Base-by-base conservation (phyloP, 129 eudicot genomes). In the Oenanthe sinensis region DNA sequence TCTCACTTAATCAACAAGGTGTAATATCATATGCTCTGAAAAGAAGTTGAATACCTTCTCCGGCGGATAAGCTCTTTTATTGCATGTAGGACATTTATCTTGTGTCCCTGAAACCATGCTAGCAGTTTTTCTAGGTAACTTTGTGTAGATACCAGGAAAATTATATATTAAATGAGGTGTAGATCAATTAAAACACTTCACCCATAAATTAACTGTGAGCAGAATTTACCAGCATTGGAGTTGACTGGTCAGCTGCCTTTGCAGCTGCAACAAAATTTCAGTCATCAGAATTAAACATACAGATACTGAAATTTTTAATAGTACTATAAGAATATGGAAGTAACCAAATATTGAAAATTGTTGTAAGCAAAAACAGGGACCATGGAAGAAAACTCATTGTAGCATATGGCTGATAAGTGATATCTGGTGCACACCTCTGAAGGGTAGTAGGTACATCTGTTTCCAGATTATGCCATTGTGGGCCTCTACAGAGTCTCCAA, bases 121-220 rank as follows among this genome's bases (percentile, higher is more conserved):
- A 39, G 99, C 99, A 84, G 99, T 97, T 88, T 89, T 92, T 97
- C 99, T 95, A 75, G 99, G 96, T 60, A 97, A 91, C 84, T 89
- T 92, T 79, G 97, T 95, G 97, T 95, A 80, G 43, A 82, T 78
- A 71, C 67, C 78, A 78, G 52, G 20, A 85, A 50, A 78, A 55
- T 55, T 44, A 83, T 72, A 58, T 67, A 24, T 63, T 33, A 19
- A 24, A 46, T 15, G 77, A 52, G 46, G 67, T 60, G 74, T 47
- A 74, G 72, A 81, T n/a, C n/a, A 33, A 71, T 20, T 17, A 16
- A 71, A 83, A 62, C 3, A 80, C 30, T 76, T 58, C 55, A 77
- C 46, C 55, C 68, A 28, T 75, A 76, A 55, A n/a, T 52, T 52
- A 55, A 20, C 42, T 76, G 63, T 8, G 46, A 77, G 49, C 67